Evolutionary conservation across 345 rosid genomes (phyloP).

Genomic region (Erucastrum elatum): DNA sequence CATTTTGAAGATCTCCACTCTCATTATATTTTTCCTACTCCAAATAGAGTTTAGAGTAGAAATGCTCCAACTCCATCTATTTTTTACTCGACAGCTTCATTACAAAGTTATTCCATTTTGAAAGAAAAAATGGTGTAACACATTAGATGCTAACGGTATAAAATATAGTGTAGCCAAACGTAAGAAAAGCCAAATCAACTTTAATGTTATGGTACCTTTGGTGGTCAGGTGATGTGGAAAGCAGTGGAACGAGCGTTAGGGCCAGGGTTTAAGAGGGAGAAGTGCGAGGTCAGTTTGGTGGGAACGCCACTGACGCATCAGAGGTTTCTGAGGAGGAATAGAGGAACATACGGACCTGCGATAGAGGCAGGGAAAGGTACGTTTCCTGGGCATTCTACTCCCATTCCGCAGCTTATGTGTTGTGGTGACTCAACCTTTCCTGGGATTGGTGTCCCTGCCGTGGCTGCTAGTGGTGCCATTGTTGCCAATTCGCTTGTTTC

Average conservation of each 20-base stretch:
- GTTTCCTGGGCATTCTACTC: constrained; percentile 86
- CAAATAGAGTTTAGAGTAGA: too few species aligned
- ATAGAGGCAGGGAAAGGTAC: constrained; percentile 76
- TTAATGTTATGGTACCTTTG: neutral
- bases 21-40: neutral
- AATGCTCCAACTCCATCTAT: too few species aligned
- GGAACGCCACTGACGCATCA: constrained; percentile 87
- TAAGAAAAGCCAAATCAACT: neutral
- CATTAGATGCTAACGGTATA: too few species aligned
- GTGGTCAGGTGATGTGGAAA: constrained; percentile 73
- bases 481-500: constrained; percentile 85
- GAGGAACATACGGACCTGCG: constrained; percentile 91
- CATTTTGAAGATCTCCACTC: neutral
- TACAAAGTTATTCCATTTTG: too few species aligned
- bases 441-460: constrained; percentile 90
- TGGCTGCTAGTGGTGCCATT: constrained; percentile 92
- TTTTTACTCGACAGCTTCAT: too few species aligned
- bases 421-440: constrained; percentile 96
- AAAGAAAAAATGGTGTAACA: too few species aligned
- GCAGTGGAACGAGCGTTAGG: constrained; percentile 88
- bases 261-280: constrained; percentile 68
- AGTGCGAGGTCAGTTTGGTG: constrained; percentile 76
- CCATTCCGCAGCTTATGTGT: constrained; percentile 72
- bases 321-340: constrained; percentile 72
- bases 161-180: too few species aligned